Conservation (phyloP, 1,284 basidiomycete genomes). For the Schizophyllum commune region DNA sequence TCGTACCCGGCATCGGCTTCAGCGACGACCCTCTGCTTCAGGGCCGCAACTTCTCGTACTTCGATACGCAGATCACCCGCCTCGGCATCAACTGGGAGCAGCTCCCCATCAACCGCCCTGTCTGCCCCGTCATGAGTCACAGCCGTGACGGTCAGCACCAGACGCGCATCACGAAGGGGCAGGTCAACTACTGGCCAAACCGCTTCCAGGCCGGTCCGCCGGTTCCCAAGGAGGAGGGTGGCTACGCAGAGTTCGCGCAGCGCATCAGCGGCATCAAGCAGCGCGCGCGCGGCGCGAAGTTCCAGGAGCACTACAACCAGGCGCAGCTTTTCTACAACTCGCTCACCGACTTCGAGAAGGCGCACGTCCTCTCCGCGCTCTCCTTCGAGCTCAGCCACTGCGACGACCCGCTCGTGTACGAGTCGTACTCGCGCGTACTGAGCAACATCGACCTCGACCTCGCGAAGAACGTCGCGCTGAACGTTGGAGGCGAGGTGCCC, state of each 20-base stretch:
- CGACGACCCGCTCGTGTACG: conserved; percentile 64
- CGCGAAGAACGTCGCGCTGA: conserved; percentile 55
- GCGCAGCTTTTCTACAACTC: conserved; percentile 80
- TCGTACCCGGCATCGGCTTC: conserved; percentile 79
- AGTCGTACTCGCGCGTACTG: conserved; percentile 56
- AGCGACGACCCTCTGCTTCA: conserved; percentile 79
- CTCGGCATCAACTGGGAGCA: conserved; percentile 70
- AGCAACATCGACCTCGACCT: conserved; percentile 66
- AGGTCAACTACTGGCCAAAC: conserved; percentile 72
- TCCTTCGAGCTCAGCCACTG: conserved; percentile 78
- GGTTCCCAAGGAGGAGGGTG: conserved; percentile 41
- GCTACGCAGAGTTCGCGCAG: conserved; percentile 49
- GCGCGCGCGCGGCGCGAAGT: conserved; percentile 64
- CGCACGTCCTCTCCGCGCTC: conserved; percentile 58
- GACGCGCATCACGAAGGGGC: conserved; percentile 52
- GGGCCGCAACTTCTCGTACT: conserved; percentile 79
- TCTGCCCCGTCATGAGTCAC: conserved; percentile 74
- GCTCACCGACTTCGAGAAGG: conserved; percentile 54
- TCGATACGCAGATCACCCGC: conserved; percentile 72
- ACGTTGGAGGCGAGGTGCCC: conserved; percentile 54
- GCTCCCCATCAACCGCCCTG: conserved; percentile 75
- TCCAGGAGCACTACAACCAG: conserved; percentile 64
- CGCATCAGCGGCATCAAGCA: conserved; percentile 58
- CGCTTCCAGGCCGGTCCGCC: conserved; percentile 49
- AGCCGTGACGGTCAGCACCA: conserved; percentile 40